Percentiles rank a stretch among this genome's conserved stretches.
Conservation (phyloP, 1,284 basidiomycete genomes). For the Peniophora sp. region DNA sequence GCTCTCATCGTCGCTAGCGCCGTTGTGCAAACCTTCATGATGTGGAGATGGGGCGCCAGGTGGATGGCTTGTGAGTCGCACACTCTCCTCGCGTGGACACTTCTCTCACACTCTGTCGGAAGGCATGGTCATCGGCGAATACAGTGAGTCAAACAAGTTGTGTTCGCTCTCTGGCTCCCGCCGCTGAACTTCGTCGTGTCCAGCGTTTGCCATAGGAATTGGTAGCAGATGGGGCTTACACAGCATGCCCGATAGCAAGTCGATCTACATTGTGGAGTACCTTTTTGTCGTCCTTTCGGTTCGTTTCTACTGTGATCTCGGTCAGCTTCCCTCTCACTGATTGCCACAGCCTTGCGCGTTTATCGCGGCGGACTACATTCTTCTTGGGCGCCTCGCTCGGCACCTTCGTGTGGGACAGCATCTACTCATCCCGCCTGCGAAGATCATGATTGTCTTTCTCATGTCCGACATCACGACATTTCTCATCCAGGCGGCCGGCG, state of each 20-base stretch:
- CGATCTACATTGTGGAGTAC: conserved; percentile 52
- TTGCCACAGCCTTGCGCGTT: conserved; percentile 58
- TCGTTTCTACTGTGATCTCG: conserved; percentile 12
- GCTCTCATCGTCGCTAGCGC: conserved; percentile 45
- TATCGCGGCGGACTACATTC: conserved; percentile 65
- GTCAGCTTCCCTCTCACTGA: not conserved
- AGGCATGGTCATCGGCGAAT: conserved; percentile 54
- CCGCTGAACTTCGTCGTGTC: not conserved
- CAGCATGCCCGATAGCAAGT: conserved; percentile 33
- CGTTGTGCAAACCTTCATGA: conserved; percentile 40
- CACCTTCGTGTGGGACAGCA: conserved; percentile 43
- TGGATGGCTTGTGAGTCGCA: conserved; percentile 42
- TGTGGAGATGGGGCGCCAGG: conserved; percentile 41
- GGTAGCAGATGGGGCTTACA: conserved; percentile 42
- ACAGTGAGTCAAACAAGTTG: conserved; percentile 29
- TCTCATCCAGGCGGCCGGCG: conserved; percentile 51
- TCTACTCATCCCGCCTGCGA: conserved; percentile 44
- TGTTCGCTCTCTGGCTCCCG: not conserved
- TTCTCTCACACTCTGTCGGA: too few species aligned
- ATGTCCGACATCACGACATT: conserved; percentile 61
- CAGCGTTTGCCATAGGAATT: conserved; percentile 46
- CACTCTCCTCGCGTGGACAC: too few species aligned
- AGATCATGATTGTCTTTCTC: conserved; percentile 47
- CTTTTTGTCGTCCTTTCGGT: conserved; percentile 61
- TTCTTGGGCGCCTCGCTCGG: conserved; percentile 53